These are phyloP conservation scores for Carex littledalei DNA, from an alignment of 176 grass and related monocot species.

Conservation along the genomic window DNA sequence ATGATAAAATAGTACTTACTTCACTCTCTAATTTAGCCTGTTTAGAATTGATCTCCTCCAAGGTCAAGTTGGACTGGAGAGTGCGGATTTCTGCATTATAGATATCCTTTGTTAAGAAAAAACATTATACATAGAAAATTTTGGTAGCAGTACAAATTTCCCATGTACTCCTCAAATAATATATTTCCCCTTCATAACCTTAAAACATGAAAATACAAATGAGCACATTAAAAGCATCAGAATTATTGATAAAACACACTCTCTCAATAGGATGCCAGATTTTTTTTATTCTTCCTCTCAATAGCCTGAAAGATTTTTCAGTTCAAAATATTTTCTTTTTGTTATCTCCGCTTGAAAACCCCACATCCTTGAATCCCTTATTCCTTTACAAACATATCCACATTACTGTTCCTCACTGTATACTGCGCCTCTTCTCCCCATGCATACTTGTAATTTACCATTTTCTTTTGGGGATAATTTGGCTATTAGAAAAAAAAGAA, in stretches of 20 bases:
- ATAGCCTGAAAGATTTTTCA: neutral
- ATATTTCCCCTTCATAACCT: neutral
- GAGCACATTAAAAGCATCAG: neutral
- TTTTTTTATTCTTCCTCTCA: neutral
- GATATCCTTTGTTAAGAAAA: neutral
- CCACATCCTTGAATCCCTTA: neutral
- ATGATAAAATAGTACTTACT: conserved; percentile 30
- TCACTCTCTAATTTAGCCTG: conserved; percentile 62
- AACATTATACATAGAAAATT: conserved; percentile 20
- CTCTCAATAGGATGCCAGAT: neutral
- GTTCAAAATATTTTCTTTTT: neutral
- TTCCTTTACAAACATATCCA: neutral
- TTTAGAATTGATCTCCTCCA: conserved; percentile 66
- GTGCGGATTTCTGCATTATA: conserved; percentile 55
- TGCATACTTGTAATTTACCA: neutral
- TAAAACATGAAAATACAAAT: neutral
- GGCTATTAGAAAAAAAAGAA: neutral
- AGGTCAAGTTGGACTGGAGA: conserved; percentile 88
- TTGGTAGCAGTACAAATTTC: neutral
- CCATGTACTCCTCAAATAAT: neutral
- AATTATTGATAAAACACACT: neutral
- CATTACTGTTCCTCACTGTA: neutral
- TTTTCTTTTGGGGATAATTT: neutral
- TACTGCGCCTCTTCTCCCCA: neutral
- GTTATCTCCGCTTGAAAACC: neutral